Percentiles rank a stretch among this genome's conserved stretches.
These are phyloP conservation scores for Chiua sp. DNA, from an alignment of 1,284 basidiomycete species.

Conservation along the genomic window DNA sequence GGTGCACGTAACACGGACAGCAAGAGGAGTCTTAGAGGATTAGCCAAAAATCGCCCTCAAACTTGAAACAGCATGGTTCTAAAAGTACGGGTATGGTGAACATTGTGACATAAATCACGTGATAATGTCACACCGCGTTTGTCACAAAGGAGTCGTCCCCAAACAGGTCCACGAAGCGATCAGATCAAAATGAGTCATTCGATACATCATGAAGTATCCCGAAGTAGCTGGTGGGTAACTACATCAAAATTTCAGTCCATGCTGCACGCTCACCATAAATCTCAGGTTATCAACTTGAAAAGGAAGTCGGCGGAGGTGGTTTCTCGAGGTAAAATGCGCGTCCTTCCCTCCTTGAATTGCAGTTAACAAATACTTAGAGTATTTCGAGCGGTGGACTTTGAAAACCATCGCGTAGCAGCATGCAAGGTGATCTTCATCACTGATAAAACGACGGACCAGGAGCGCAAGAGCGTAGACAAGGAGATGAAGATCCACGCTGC, in stretches of 20 bases:
- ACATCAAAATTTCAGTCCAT: background rate
- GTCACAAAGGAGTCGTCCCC: constrained; percentile 27
- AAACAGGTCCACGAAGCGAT: background rate
- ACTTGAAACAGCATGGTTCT: no score
- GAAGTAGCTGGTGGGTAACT: constrained; percentile 32
- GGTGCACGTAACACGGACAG: no score
- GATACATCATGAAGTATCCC: constrained; percentile 33
- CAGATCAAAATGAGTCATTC: no score
- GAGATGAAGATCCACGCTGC: constrained; percentile 92
- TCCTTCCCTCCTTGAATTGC: constrained; percentile 4
- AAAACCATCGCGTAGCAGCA: constrained; percentile 73
- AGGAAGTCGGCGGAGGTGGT: constrained; percentile 84
- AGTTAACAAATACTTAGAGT: constrained; percentile 56
- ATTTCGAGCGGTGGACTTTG: constrained; percentile 77
- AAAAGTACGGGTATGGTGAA: no score
- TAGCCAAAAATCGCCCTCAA: no score
- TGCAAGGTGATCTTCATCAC: constrained; percentile 84
- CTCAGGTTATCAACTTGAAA: constrained; percentile 71
- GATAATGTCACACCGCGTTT: constrained; percentile 27
- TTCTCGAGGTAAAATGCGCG: constrained; percentile 74
- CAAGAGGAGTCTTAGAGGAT: no score
- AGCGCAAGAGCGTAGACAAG: constrained; percentile 86
- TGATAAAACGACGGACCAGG: constrained; percentile 58
- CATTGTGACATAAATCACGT: constrained; percentile 14
- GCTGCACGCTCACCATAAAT: background rate